Base-by-base conservation (phyloP, 2,329 filamentous ascomycete genomes). In the Trichophyton mentagrophytes region DNA sequence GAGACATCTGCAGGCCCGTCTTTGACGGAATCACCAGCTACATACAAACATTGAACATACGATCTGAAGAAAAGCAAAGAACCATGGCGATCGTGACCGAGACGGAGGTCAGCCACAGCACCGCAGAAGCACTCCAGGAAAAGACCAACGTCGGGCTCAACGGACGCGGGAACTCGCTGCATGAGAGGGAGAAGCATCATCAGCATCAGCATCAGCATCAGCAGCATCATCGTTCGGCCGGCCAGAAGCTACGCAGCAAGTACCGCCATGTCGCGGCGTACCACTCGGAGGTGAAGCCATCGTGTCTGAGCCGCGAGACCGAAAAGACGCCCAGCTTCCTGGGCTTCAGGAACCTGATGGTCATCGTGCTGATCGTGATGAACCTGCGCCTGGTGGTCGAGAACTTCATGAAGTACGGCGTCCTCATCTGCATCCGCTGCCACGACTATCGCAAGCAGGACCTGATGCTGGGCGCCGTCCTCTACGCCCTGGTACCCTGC, bases 381-480 rank as follows among this genome's bases (percentile, higher is more conserved):
- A 99, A 99, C 71, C 76, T 99, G 58, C 86, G 93, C 65, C 80
- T 99, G 69, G 89, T 97, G 77, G 90, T 99, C 70, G 93, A 97
- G 75, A 99, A 99, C 71, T 89, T 92, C 67, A 89, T 92, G 78
- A 96, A 96, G 88, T 99, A 99, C 71, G 93, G 93, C 60, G 90
- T 97, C 61, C 79, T 97, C 62, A 95, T 99, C 66, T 96, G 92
- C 70, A 79, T 99, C 63, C 84, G 84, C 65, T 95, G 91, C 71
- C 90, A 96, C 73, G 89, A 95, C 74, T 95, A 93, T 70, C 85
- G 87, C 61, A 82, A 80, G 61, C 83, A 88, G 68, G 91, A 97
- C 70, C 68, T 96, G 27, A 72, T 87, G 46, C 81, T 91, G 49
- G 91, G 90, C 17, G 78, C 87, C 6, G 78, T 87, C 11, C 83